These are phyloP conservation scores for Microsporum ferrugineum DNA, from an alignment of 2,329 filamentous ascomycete genomes.

Conservation along the genomic window DNA sequence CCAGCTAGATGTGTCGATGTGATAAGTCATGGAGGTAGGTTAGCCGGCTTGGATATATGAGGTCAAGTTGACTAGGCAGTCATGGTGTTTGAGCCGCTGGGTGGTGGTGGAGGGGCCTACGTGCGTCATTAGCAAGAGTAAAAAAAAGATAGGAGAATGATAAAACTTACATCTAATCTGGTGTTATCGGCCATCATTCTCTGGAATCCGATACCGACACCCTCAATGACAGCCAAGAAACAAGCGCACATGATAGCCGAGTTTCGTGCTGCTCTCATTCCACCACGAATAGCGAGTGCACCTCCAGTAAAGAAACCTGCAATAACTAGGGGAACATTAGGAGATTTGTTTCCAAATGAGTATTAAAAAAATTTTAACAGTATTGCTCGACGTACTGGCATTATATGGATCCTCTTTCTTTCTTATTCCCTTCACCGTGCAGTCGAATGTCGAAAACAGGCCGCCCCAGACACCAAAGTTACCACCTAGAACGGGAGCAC, in stretches of 20 bases:
- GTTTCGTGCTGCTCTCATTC: conserved; percentile 82
- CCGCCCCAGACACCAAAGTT: conserved; percentile 99
- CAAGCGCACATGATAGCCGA: conserved; percentile 93
- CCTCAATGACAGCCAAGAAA: conserved; percentile 89
- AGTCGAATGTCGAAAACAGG: conserved; percentile 91
- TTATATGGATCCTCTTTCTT: conserved; percentile 99
- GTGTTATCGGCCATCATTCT: conserved; percentile 88
- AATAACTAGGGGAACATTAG: conserved; percentile 48
- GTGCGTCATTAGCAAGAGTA: neutral
- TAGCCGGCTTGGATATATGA: neutral
- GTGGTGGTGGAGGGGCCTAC: conserved; percentile 3
- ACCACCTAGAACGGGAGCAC: conserved; percentile 87
- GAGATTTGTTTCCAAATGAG: neutral
- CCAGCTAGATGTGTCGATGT: neutral
- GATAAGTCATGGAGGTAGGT: neutral
- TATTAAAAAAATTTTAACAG: too few relatives aligned
- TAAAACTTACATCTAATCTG: conserved; percentile 56
- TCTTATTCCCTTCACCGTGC: conserved; percentile 82
- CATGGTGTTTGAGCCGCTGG: conserved; percentile 1
- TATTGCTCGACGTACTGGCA: conserved; percentile 48
- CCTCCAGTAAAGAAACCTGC: conserved; percentile 96
- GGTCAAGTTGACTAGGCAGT: neutral
- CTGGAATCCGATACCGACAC: conserved; percentile 90
- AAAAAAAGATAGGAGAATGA: neutral
- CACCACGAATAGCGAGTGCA: conserved; percentile 80